Evolutionary conservation across 306 rosid genomes (phyloP).

Genomic region (Delonix regia): DNA sequence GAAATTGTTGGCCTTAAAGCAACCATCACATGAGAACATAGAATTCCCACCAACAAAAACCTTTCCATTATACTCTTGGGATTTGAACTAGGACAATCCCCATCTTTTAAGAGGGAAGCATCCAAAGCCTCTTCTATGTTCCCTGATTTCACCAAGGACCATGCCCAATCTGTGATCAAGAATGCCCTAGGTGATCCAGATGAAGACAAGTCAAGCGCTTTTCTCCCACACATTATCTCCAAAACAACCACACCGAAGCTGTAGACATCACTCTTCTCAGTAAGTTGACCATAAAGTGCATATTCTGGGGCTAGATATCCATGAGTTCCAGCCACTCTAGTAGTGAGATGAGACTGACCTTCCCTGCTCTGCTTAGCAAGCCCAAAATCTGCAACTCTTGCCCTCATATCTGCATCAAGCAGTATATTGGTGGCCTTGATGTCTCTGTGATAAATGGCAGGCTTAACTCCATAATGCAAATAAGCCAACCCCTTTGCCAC

Average conservation of each 20-base stretch:
- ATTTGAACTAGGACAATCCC: slow-evolving; percentile 55
- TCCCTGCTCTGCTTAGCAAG: slow-evolving; percentile 90
- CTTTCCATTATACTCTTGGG: slow-evolving; percentile 94
- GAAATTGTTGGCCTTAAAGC: slow-evolving; percentile 87
- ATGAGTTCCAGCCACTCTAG: slow-evolving; percentile 98
- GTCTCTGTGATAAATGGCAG: slow-evolving; percentile 89
- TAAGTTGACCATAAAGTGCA: slow-evolving; percentile 92
- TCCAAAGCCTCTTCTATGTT: slow-evolving; percentile 68
- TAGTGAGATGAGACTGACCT: slow-evolving; percentile 97
- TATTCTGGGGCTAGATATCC: slow-evolving; percentile 96
- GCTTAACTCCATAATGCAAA: slow-evolving; percentile 94
- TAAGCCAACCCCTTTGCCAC: slow-evolving; percentile 90
- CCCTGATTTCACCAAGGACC: slow-evolving; percentile 86
- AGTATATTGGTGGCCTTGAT: slow-evolving; percentile 94
- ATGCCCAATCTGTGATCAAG: slow-evolving; percentile 96
- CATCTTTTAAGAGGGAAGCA: slow-evolving; percentile 56
- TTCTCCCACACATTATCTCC: slow-evolving; percentile 97
- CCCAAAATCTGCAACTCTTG: slow-evolving; percentile 95
- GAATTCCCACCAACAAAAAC: slow-evolving; percentile 79
- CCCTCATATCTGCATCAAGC: slow-evolving; percentile 82
- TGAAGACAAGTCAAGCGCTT: slow-evolving; percentile 83
- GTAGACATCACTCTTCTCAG: slow-evolving; percentile 97
- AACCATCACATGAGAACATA: slow-evolving; percentile 96
- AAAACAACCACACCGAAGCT: slow-evolving; percentile 96
- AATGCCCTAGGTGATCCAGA: slow-evolving; percentile 66